Conservation (phyloP, 2,329 filamentous ascomycete genomes). For the Pestalotiopsis sp. region DNA sequence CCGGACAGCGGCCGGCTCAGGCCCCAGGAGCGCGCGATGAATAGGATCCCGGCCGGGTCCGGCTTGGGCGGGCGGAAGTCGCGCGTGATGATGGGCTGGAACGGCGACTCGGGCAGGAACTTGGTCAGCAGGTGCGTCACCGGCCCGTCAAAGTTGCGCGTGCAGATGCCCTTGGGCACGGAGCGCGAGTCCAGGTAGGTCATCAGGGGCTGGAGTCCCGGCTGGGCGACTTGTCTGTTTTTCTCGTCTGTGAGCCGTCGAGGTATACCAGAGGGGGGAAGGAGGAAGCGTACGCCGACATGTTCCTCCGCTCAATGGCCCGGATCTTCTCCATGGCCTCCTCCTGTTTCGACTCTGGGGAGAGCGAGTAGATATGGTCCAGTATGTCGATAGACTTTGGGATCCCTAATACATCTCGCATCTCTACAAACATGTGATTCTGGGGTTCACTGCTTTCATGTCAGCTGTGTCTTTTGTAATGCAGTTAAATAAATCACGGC, state of each 20-base stretch:
- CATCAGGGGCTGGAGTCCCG: conserved; percentile 80
- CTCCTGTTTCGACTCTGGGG: conserved; percentile 58
- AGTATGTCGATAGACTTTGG: conserved; percentile 79
- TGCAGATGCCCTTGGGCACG: conserved; percentile 85
- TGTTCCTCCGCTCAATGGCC: conserved; percentile 78
- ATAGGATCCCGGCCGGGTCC: conserved; percentile 82
- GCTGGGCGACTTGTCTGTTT: conserved; percentile 71
- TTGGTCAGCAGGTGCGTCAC: conserved; percentile 75
- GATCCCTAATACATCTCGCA: conserved; percentile 78
- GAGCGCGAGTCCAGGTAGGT: conserved; percentile 71
- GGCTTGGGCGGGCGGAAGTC: conserved; percentile 86
- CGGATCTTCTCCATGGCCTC: conserved; percentile 75
- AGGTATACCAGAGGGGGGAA: background rate
- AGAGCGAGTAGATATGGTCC: conserved; percentile 79
- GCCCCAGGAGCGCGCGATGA: conserved; percentile 80
- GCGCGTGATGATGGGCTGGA: conserved; percentile 81
- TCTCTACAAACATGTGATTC: conserved; percentile 92
- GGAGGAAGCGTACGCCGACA: conserved; percentile 51
- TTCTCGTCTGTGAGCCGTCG: background rate
- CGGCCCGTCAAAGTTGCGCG: conserved; percentile 86
- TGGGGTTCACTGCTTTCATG: conserved; percentile 71
- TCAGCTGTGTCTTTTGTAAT: background rate
- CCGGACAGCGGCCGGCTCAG: conserved; percentile 38
- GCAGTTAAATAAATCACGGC: background rate
- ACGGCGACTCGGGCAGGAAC: conserved; percentile 70